phyloP scores from a whole-genome alignment of 2,329 filamentous ascomycete genomes.

The Neurospora crassa region DNA sequence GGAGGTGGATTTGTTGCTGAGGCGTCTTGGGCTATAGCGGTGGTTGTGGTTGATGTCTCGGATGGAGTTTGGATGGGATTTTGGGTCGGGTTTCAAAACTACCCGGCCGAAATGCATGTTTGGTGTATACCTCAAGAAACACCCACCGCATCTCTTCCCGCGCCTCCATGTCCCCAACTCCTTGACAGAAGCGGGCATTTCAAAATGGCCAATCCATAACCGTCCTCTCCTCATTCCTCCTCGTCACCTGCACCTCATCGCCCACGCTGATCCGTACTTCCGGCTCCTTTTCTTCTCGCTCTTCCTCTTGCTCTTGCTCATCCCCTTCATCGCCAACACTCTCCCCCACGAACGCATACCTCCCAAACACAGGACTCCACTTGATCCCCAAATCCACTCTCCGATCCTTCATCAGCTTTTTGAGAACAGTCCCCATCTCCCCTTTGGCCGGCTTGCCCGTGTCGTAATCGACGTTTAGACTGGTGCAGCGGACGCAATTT shows the following conservation, averaged over 20 bases:
- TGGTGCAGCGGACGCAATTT: slow-evolving; percentile 60
- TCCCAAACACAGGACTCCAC: slow-evolving; percentile 62
- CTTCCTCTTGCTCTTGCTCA: slow-evolving; percentile 34
- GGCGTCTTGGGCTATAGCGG: neutral
- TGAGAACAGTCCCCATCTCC: slow-evolving; percentile 52
- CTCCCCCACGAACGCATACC: slow-evolving; percentile 49
- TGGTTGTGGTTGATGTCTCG: too few species aligned
- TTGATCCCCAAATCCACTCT: slow-evolving; percentile 60
- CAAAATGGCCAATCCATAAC: slow-evolving; percentile 39
- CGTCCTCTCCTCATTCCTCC: slow-evolving; percentile 44
- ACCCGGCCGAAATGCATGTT: neutral
- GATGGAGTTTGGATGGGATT: neutral
- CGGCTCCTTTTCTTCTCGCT: slow-evolving; percentile 8
- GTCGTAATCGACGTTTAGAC: slow-evolving; percentile 61
- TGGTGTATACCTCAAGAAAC: neutral
- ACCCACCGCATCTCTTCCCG: neutral
- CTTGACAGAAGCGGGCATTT: neutral
- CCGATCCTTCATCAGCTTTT: slow-evolving; percentile 60
- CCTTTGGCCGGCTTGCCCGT: slow-evolving; percentile 50
- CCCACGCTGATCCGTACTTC: slow-evolving; percentile 11
- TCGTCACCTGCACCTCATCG: slow-evolving; percentile 37
- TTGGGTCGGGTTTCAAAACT: neutral
- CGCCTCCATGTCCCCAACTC: neutral
- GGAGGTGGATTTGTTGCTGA: slow-evolving; percentile 11
- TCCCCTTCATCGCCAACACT: slow-evolving; percentile 6